phyloP scores from a whole-genome alignment of 75 land plant genomes.

The Cryptomeria japonica region DNA sequence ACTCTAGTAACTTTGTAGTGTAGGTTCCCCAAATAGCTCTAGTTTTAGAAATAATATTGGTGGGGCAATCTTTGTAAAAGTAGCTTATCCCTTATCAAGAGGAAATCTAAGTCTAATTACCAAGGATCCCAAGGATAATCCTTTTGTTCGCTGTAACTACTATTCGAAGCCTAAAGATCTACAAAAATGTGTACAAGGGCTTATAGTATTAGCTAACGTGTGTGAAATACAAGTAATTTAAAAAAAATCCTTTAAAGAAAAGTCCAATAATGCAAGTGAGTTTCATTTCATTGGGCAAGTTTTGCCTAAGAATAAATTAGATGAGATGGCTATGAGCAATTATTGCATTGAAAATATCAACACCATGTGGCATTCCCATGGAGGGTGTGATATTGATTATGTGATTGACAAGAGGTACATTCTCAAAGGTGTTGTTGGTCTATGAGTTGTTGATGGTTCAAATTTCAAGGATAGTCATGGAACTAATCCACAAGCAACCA shows the following conservation, averaged over 20 bases:
- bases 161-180: constrained; percentile 44
- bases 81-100: constrained; percentile 43
- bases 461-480: constrained; percentile 60
- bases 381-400: constrained; percentile 60
- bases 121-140: constrained; percentile 50
- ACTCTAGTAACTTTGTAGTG: constrained; percentile 63
- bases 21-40: constrained; percentile 7
- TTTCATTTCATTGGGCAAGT: constrained; percentile 41
- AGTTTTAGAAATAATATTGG: constrained; percentile 29
- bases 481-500: constrained; percentile 87
- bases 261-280: background rate
- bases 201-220: too few relatives aligned
- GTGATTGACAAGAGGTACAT: constrained; percentile 48
- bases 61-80: constrained; percentile 61
- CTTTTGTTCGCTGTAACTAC: constrained; percentile 65
- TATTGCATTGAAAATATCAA: constrained; percentile 54
- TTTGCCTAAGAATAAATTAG: constrained; percentile 27
- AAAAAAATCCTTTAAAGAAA: background rate
- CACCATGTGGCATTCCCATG: constrained; percentile 91
- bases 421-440: constrained; percentile 53
- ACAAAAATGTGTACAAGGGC: constrained; percentile 43
- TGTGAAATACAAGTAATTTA: background rate
- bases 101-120: constrained; percentile 48
- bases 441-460: constrained; percentile 78
- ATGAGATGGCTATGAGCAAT: constrained; percentile 31